A percentile compares a stretch with the other conserved stretches of the same genome.
Evolutionary conservation across 352 stramenopile species (phyloP).

Genomic region (Phytophthora quininea): DNA sequence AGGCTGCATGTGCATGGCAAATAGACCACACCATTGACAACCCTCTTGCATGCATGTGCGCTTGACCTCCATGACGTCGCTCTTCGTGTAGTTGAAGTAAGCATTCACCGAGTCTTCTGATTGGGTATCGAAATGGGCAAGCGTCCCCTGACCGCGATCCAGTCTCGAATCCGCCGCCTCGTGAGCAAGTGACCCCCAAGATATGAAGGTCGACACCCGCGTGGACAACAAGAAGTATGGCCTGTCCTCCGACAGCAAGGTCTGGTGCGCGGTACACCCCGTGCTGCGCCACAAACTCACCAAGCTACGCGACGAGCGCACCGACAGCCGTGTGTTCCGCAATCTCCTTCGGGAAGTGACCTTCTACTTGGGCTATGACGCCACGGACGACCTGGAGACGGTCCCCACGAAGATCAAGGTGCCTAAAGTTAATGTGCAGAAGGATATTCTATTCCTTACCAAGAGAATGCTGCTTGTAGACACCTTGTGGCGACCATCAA

Average conservation of each 20-base stretch:
- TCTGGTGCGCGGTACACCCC: conserved; percentile 90
- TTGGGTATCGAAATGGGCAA: conserved; percentile 10
- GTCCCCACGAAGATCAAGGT: conserved; percentile 80
- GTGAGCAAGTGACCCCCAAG: conserved; percentile 12
- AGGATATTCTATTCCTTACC: not conserved
- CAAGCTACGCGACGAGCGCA: conserved; percentile 95
- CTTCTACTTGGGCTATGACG: conserved; percentile 96
- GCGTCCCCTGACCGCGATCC: not conserved
- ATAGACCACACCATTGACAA: conserved; percentile 17
- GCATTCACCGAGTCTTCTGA: conserved; percentile 3
- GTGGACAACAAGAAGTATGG: conserved; percentile 72
- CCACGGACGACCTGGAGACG: conserved; percentile 72
- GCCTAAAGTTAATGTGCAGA: not conserved
- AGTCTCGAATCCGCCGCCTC: conserved; percentile 26
- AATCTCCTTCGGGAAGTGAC: conserved; percentile 97
- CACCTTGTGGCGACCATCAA: conserved; percentile 70
- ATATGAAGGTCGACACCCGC: conserved; percentile 69
- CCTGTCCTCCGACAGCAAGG: conserved; percentile 68
- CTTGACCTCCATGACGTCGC: not conserved
- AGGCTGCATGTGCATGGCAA: conserved; percentile 1
- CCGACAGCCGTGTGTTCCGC: conserved; percentile 93
- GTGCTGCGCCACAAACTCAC: conserved; percentile 97
- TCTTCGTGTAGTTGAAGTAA: conserved; percentile 2
- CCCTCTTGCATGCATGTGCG: not conserved
- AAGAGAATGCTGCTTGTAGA: conserved; percentile 35